Percentiles rank a stretch among this genome's conserved stretches.
Evolutionary conservation across 345 rosid species (phyloP).

Genomic region (Geranium brycei): DNA sequence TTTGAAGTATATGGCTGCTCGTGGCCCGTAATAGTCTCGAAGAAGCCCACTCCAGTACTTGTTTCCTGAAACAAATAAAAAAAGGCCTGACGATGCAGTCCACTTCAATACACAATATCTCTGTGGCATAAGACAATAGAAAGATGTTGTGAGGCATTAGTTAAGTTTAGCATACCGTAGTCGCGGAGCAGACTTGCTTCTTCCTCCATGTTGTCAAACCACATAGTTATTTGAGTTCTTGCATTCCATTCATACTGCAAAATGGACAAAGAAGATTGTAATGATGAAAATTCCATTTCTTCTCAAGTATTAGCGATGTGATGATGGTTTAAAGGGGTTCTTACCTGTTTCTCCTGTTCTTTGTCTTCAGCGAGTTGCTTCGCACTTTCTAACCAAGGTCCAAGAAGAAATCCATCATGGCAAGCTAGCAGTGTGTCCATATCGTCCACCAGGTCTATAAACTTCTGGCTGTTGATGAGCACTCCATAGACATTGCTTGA

Average conservation of each 20-base stretch:
- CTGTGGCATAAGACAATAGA: too few species aligned
- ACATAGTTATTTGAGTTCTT: conserved; percentile 68
- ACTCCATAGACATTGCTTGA: conserved; percentile 26
- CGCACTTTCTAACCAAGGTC: conserved; percentile 70
- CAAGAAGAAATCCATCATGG: conserved; percentile 54
- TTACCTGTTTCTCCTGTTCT: conserved; percentile 42
- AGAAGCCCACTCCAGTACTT: conserved; percentile 67
- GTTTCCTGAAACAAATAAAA: conserved; percentile 28
- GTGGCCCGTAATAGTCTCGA: conserved; percentile 48
- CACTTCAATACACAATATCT: not conserved
- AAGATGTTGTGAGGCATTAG: too few species aligned
- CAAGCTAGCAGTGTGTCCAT: conserved; percentile 43
- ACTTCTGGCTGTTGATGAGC: conserved; percentile 22
- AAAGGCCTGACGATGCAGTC: not conserved
- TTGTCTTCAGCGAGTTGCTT: conserved; percentile 37
- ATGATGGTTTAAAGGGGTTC: conserved; percentile 1
- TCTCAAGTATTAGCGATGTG: not conserved
- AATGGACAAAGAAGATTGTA: not conserved
- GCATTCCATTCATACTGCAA: conserved; percentile 67
- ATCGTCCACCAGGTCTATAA: conserved; percentile 47
- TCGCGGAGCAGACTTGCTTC: conserved; percentile 66
- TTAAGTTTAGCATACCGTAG: conserved; percentile 25
- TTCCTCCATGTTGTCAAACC: conserved; percentile 54
- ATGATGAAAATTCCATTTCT: not conserved
- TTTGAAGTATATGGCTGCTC: conserved; percentile 55